Percentiles rank a stretch among this genome's conserved stretches.
These are phyloP conservation scores for Pseudogymnoascus sp. DNA, from an alignment of 2,329 filamentous ascomycete species.

Conservation along the genomic window DNA sequence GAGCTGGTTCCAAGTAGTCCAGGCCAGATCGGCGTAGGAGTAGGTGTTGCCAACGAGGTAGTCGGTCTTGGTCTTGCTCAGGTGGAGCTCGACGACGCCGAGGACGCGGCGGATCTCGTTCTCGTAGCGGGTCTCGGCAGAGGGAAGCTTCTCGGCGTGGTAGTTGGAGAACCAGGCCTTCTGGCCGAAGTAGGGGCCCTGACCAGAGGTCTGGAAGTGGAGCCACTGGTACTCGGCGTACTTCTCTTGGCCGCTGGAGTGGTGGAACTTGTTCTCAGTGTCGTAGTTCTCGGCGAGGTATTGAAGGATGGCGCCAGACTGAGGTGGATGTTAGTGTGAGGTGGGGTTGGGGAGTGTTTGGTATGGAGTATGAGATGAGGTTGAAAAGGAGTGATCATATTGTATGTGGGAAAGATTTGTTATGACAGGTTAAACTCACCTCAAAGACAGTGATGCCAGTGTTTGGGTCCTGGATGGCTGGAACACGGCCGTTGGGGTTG, in stretches of 20 bases:
- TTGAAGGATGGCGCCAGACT: constrained; percentile 35
- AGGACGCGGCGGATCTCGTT: constrained; percentile 32
- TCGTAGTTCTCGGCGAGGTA: constrained; percentile 36
- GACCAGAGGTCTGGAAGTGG: constrained; percentile 33
- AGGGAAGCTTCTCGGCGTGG: constrained; percentile 35
- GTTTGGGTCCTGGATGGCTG: constrained; percentile 31
- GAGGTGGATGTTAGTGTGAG: background rate
- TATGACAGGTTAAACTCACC: background rate
- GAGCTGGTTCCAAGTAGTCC: constrained; percentile 27
- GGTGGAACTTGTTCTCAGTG: constrained; percentile 31
- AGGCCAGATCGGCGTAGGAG: constrained; percentile 35
- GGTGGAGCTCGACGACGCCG: constrained; percentile 35
- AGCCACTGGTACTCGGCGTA: constrained; percentile 32
- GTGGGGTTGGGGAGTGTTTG: background rate
- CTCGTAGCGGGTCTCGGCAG: constrained; percentile 37
- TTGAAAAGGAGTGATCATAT: no score
- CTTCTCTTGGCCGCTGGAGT: constrained; percentile 26
- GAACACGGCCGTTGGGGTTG: constrained; percentile 24
- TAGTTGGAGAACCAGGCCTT: constrained; percentile 28
- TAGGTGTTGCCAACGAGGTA: constrained; percentile 34
- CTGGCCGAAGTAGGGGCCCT: constrained; percentile 37
- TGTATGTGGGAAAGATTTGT: background rate
- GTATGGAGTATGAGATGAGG: background rate
- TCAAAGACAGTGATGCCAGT: constrained; percentile 39
- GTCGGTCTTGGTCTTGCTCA: constrained; percentile 25